These are phyloP conservation scores for Chaetomium sp. DNA, from an alignment of 2,329 filamentous ascomycete genomes.

Conservation along the genomic window DNA sequence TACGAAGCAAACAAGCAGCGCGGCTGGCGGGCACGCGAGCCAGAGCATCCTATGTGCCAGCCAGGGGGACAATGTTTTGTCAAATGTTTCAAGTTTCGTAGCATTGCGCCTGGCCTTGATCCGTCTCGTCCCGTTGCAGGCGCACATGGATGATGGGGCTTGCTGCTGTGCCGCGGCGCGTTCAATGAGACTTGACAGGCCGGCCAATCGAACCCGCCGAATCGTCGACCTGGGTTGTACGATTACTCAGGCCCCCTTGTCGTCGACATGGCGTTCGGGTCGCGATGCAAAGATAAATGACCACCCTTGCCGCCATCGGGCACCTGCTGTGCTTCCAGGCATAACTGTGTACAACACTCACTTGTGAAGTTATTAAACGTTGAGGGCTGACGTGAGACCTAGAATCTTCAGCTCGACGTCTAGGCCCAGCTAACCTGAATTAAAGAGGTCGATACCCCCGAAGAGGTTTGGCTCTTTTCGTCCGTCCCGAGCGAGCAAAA, in stretches of 20 bases:
- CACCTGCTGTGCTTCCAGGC: background rate
- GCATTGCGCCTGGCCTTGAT: background rate
- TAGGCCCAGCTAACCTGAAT: background rate
- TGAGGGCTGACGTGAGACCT: conserved; percentile 9
- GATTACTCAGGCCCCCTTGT: conserved; percentile 15
- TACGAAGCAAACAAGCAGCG: too few relatives aligned
- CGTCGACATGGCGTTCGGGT: background rate
- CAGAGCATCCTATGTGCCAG: too few relatives aligned
- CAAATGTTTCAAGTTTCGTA: background rate
- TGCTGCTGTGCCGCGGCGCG: background rate
- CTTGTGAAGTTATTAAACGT: background rate
- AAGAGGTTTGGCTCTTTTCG: background rate
- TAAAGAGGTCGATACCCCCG: background rate
- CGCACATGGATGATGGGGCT: background rate
- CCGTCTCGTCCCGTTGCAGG: background rate
- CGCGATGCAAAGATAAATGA: background rate
- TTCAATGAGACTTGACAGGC: background rate
- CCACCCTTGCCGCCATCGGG: background rate
- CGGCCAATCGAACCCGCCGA: conserved; percentile 1
- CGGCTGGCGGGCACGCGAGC: too few relatives aligned
- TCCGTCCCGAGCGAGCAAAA: background rate
- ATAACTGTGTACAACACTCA: background rate
- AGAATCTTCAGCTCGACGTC: background rate
- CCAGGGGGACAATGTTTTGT: too few relatives aligned
- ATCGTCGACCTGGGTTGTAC: background rate